Percentiles rank a stretch among this genome's conserved stretches.
Conservation (phyloP, 164 flowering plant species). For the Nymphaea thermarum region DNA sequence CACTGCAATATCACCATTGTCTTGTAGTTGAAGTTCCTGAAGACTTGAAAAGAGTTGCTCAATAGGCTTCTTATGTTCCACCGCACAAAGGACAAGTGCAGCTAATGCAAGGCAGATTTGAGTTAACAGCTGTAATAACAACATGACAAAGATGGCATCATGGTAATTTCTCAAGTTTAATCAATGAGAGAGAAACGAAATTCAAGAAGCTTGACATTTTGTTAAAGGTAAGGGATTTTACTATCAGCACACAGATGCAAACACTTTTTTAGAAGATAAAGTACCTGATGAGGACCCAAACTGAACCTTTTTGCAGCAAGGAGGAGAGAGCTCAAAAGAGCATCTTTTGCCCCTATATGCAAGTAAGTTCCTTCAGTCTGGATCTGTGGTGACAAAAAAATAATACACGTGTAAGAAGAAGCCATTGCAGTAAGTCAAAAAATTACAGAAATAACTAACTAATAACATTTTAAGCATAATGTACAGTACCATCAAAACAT, state of each 20-base stretch:
- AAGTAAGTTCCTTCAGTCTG: constrained; percentile 70
- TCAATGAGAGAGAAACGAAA: no score
- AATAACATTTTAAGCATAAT: no score
- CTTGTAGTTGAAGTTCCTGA: constrained; percentile 56
- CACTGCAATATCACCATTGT: constrained; percentile 63
- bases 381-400: constrained; percentile 33
- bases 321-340: constrained; percentile 73
- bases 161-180: no score
- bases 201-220: no score
- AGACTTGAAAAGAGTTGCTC: constrained; percentile 77
- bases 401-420: no score
- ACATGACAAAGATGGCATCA: background rate
- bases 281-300: constrained; percentile 83
- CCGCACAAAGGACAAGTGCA: constrained; percentile 63
- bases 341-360: constrained; percentile 64
- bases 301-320: constrained; percentile 70
- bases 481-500: no score
- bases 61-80: constrained; percentile 62
- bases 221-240: no score
- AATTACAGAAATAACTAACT: no score
- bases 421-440: no score
- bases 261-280: no score
- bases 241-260: no score
- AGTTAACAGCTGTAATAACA: constrained; percentile 63
- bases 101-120: constrained; percentile 93